Percentiles rank a stretch among this genome's conserved stretches.
Evolutionary conservation across 1,284 basidiomycete species (phyloP).

Genomic region (Cerrena zonata): DNA sequence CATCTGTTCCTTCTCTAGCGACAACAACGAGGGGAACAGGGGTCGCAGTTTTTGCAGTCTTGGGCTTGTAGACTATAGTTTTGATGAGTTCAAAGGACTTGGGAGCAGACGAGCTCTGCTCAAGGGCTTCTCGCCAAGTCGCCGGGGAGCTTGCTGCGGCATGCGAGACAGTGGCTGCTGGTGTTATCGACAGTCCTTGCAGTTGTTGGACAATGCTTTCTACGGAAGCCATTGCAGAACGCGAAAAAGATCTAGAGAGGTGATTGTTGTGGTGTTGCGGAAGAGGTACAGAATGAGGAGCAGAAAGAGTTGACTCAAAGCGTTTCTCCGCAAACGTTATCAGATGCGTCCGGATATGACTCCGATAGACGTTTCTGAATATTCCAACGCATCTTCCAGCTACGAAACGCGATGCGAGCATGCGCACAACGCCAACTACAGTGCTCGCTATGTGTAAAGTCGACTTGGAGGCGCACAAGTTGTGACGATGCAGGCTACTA

Average conservation of each 20-base stretch:
- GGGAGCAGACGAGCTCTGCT: constrained; percentile 44
- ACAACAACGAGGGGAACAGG: constrained; percentile 85
- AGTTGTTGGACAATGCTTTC: constrained; percentile 35
- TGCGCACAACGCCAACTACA: neutral
- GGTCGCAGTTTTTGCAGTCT: constrained; percentile 82
- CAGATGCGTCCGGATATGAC: constrained; percentile 2
- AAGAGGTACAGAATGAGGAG: constrained; percentile 8
- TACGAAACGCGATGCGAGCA: neutral
- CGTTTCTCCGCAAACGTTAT: neutral
- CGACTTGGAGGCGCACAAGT: neutral
- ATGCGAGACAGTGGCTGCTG: constrained; percentile 49
- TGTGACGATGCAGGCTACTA: neutral
- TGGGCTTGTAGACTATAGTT: constrained; percentile 85
- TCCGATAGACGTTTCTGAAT: neutral
- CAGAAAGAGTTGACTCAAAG: constrained; percentile 18
- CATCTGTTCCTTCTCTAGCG: constrained; percentile 79
- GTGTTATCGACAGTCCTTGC: constrained; percentile 48
- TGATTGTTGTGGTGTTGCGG: constrained; percentile 3
- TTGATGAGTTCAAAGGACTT: constrained; percentile 68
- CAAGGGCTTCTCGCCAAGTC: constrained; percentile 62
- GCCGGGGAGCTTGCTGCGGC: constrained; percentile 54
- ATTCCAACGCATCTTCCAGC: neutral
- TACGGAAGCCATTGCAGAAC: constrained; percentile 27
- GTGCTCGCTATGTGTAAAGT: too few relatives aligned
- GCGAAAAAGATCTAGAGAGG: neutral